Conservation (phyloP, 2,329 filamentous ascomycete genomes). For the Scytalidium lignicola region DNA sequence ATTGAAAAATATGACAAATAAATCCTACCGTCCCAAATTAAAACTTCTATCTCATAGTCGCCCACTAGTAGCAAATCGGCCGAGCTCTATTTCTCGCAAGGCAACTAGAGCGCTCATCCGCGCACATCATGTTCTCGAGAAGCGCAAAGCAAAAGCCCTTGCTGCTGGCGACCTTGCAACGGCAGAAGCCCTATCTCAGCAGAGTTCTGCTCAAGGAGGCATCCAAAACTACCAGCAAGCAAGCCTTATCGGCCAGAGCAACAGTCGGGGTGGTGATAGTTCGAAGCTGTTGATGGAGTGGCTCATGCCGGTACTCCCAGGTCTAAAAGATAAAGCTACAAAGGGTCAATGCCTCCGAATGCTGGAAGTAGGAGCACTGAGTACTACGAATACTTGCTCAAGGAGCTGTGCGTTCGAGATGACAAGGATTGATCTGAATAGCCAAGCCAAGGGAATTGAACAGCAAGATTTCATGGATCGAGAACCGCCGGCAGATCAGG, state of each 20-base stretch:
- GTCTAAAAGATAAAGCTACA: constrained; percentile 14
- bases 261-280: constrained; percentile 62
- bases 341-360: constrained; percentile 48
- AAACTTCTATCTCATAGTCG: constrained; percentile 49
- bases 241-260: constrained; percentile 62
- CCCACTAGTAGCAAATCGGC: constrained; percentile 45
- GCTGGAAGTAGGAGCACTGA: constrained; percentile 86
- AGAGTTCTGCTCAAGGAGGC: constrained; percentile 55
- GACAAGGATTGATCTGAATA: constrained; percentile 84
- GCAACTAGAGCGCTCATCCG: constrained; percentile 61
- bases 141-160: constrained; percentile 52
- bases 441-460: constrained; percentile 72
- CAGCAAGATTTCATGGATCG: constrained; percentile 94
- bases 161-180: constrained; percentile 47
- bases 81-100: constrained; percentile 57
- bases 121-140: constrained; percentile 60
- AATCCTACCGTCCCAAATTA: constrained; percentile 35
- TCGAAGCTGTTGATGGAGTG: constrained; percentile 60
- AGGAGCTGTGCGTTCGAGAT: constrained; percentile 65
- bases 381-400: constrained; percentile 79
- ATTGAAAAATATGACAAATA: constrained; percentile 39
- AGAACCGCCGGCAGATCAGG: constrained; percentile 58
- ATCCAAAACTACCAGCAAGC: constrained; percentile 61
- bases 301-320: constrained; percentile 38
- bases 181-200: constrained; percentile 40